A percentile compares a stretch with the other conserved stretches of the same genome.
phyloP scores from a whole-genome alignment of 2,329 filamentous ascomycete species.

The Neophaeococcomyces mojaviensis region DNA sequence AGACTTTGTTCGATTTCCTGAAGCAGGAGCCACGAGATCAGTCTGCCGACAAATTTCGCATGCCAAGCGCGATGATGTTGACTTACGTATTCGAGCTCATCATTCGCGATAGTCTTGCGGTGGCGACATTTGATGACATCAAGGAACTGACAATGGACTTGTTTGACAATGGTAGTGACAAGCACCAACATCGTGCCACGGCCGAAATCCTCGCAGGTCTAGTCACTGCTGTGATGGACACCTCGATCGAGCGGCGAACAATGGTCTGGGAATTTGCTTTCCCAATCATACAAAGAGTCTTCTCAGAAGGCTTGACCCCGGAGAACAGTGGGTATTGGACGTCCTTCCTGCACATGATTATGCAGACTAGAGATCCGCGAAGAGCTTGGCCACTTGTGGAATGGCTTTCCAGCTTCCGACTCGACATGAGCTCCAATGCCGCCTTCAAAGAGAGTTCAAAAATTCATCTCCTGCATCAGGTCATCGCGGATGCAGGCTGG shows the following conservation, averaged over 20 bases:
- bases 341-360: slow-evolving; percentile 80
- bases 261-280: slow-evolving; percentile 84
- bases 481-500: slow-evolving; percentile 84
- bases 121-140: slow-evolving; percentile 77
- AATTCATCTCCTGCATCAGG: slow-evolving; percentile 80
- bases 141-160: slow-evolving; percentile 69
- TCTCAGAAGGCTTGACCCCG: slow-evolving; percentile 85
- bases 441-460: slow-evolving; percentile 99
- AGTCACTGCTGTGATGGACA: slow-evolving; percentile 71
- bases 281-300: slow-evolving; percentile 75
- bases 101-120: slow-evolving; percentile 64
- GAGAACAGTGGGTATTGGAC: slow-evolving; percentile 95
- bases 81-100: slow-evolving; percentile 88
- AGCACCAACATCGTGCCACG: slow-evolving; percentile 93
- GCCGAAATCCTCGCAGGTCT: slow-evolving; percentile 86
- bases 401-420: slow-evolving; percentile 71
- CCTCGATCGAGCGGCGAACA: slow-evolving; percentile 64
- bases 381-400: slow-evolving; percentile 80
- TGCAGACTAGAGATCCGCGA: slow-evolving; percentile 84
- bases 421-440: slow-evolving; percentile 92
- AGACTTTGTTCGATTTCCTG: slow-evolving; percentile 80
- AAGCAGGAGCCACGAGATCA: slow-evolving; percentile 91
- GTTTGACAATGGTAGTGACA: slow-evolving; percentile 89
- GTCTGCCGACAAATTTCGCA: slow-evolving; percentile 76
- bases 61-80: slow-evolving; percentile 77